A percentile compares a stretch with the other conserved stretches of the same genome.
Evolutionary conservation across 2,329 filamentous ascomycete species (phyloP).

Genomic region (Bimuria novae-zelandiae): DNA sequence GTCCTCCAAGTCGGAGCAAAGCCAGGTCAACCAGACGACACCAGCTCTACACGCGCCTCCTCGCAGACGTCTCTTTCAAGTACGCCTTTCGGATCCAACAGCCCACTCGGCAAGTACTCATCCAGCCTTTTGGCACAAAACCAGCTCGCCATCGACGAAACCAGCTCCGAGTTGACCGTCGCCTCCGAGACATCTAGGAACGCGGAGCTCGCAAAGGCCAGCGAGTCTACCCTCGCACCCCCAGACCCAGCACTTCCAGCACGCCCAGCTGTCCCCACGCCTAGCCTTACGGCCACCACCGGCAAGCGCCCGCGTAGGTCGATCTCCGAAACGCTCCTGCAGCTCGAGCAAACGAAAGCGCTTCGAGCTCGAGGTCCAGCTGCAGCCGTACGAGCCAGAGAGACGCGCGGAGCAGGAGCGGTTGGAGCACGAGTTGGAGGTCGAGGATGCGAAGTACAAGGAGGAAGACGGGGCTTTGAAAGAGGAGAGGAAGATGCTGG

Average conservation of each 20-base stretch:
- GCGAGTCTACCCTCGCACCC: neutral
- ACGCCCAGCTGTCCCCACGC: neutral
- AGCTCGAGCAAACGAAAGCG: conserved; percentile 27
- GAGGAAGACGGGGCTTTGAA: conserved; percentile 23
- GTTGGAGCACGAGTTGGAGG: conserved; percentile 20
- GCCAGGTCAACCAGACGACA: conserved; percentile 15
- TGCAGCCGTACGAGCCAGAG: conserved; percentile 22
- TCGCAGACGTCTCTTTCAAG: conserved; percentile 8
- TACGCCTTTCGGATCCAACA: conserved; percentile 2
- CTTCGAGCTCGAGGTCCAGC: conserved; percentile 16
- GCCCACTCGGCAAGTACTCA: neutral
- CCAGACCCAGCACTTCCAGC: neutral
- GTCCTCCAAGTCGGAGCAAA: conserved; percentile 12
- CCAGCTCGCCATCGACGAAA: neutral
- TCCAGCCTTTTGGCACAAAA: neutral
- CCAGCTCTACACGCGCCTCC: conserved; percentile 8
- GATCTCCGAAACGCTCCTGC: conserved; percentile 24
- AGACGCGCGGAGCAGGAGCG: conserved; percentile 29
- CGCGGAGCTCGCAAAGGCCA: neutral
- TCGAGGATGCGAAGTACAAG: conserved; percentile 18
- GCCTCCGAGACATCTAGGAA: neutral
- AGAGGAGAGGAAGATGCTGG: conserved; percentile 22
- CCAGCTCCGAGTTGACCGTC: neutral
- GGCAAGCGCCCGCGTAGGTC: conserved; percentile 15
- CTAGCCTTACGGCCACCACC: neutral